Base-by-base conservation (phyloP, 2,329 filamentous ascomycete genomes). In the Phialophora macrospora region DNA sequence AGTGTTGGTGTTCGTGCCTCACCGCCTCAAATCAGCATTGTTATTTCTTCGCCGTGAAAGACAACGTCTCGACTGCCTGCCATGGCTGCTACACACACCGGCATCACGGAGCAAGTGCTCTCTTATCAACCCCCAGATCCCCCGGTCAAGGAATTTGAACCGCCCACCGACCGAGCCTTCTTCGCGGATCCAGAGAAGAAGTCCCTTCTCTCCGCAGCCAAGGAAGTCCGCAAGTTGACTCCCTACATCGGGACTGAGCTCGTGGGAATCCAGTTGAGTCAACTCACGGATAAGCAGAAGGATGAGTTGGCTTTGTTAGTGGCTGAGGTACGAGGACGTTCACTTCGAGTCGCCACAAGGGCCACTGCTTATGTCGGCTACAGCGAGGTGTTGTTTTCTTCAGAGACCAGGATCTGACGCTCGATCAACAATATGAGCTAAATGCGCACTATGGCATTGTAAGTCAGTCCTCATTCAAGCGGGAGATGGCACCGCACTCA, bases 251-350 rank as follows among this genome's bases (percentile, higher is more conserved):
- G 80, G 59, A 79, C 75, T 52, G 70, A 80, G 24, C 63, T 82
- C 34, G 74, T 78, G 63, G 79, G 78, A 26, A 72, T 85, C 41
- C 83, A 85, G 64, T 71, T 85, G 61, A 82, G 77, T 72, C 74
- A 80, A 46, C 77, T 84, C 7, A 79, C 78, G 1, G 77, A 81
- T 49, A 74, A 78, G 6, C 80, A 80, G 54, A 82, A 83, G 61
- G 81, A 84, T 63, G 82, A 84, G 70, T 79, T 84, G 11, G 82
- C 81, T 0, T 85, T 89, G 24, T 87, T 90, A 68, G 89, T 93
- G 11, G 88, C 91, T 11, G 84, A 92, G 80, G 84, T 17, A 77
- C 82, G 65, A 80, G 84, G 61, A 77, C 52, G 4, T 55, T 30
- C 4, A 2, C 24, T 20, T 34, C 28, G 26, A 4, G 51, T 55